Evolutionary conservation across 2,329 filamentous ascomycete species (phyloP).

Genomic region (Neofusicoccum sp.): DNA sequence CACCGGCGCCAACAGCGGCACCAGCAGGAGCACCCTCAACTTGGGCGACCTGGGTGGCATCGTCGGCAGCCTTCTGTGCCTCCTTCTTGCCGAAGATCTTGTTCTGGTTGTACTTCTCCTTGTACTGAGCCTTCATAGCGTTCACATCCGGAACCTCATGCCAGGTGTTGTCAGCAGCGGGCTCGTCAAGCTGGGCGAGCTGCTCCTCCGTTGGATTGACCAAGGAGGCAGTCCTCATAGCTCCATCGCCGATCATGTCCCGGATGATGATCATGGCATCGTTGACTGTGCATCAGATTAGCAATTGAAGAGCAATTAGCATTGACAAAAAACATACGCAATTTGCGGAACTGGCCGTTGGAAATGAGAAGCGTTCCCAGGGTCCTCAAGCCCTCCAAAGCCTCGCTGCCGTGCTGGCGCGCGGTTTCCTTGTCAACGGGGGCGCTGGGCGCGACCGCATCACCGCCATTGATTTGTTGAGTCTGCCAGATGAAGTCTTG

Average conservation of each 20-base stretch:
- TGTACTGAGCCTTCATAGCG: slow-evolving; percentile 66
- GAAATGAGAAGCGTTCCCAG: slow-evolving; percentile 87
- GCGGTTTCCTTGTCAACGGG: slow-evolving; percentile 74
- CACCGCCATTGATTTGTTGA: slow-evolving; percentile 66
- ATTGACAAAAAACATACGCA: slow-evolving; percentile 57
- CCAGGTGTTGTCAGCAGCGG: slow-evolving; percentile 91
- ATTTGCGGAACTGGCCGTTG: slow-evolving; percentile 93
- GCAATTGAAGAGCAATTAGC: neutral
- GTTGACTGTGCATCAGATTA: slow-evolving; percentile 52
- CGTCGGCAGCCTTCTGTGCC: slow-evolving; percentile 57
- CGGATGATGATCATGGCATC: slow-evolving; percentile 79
- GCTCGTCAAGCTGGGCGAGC: slow-evolving; percentile 72
- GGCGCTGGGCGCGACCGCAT: slow-evolving; percentile 60
- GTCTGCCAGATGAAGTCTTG: slow-evolving; percentile 98
- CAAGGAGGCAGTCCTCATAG: slow-evolving; percentile 70
- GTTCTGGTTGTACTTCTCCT: slow-evolving; percentile 57
- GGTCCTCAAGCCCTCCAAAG: slow-evolving; percentile 79
- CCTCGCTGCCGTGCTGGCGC: slow-evolving; percentile 79
- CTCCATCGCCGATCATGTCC: slow-evolving; percentile 89
- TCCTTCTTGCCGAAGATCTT: slow-evolving; percentile 59
- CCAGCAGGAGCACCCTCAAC: slow-evolving; percentile 51
- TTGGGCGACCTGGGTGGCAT: slow-evolving; percentile 58
- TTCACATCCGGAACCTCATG: slow-evolving; percentile 79
- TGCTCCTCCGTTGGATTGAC: slow-evolving; percentile 77
- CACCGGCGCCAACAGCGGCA: slow-evolving; percentile 41